Conservation (phyloP, 2,329 filamentous ascomycete species). For the Fusarium clavum region DNA sequence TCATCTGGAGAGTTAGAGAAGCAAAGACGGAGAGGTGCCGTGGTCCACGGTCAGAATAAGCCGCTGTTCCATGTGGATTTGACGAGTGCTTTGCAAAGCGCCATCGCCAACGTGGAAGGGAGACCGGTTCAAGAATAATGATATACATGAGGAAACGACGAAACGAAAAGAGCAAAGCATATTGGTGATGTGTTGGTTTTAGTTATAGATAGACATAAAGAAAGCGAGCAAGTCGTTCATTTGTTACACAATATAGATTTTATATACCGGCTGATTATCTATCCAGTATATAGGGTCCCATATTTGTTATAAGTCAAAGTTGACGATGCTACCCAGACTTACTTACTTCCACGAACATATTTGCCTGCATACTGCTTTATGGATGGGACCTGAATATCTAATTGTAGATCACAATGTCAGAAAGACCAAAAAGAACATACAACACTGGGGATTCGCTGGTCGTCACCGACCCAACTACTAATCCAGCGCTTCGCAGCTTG, state of each 20-base stretch:
- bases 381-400: not conserved
- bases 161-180: not conserved
- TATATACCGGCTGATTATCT: not conserved
- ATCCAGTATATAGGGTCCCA: too few species aligned
- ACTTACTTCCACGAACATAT: too few species aligned
- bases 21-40: slow-evolving; percentile 64
- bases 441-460: slow-evolving; percentile 18
- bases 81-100: slow-evolving; percentile 87
- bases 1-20: slow-evolving; percentile 49
- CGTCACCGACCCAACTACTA: slow-evolving; percentile 12
- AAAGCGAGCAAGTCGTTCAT: slow-evolving; percentile 12
- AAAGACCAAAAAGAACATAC: not conserved
- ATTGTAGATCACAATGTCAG: not conserved
- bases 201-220: not conserved
- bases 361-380: not conserved
- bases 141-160: not conserved
- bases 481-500: slow-evolving; percentile 12
- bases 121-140: slow-evolving; percentile 50
- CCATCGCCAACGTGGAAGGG: slow-evolving; percentile 80
- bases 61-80: slow-evolving; percentile 96
- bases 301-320: not conserved
- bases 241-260: not conserved
- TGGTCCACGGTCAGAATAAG: slow-evolving; percentile 86
- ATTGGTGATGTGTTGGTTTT: not conserved
- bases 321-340: not conserved